Evolutionary conservation across 306 rosid species (phyloP), one percentile per base, ranked within the genome.

Genomic region (Casuarina glauca): DNA sequence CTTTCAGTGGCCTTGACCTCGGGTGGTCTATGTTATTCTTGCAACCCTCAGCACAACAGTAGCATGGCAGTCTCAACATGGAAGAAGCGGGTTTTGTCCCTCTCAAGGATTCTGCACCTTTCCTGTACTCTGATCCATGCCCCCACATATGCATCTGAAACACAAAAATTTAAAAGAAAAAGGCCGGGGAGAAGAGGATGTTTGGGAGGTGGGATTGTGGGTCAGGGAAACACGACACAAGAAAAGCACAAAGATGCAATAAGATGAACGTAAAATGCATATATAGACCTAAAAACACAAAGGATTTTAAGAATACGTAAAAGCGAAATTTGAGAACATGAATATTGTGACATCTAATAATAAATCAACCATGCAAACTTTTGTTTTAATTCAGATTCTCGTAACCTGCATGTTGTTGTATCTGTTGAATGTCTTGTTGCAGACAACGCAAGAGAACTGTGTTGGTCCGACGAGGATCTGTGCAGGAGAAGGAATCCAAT

Each of bases 81-180:
- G 97, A 89, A 4, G 98, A 91, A 0, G 96, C 83, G 39, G 97
- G 88, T 43, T 89, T 92, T 66, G 93, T 86, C 19, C 97, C 97
- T 80, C 92, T 86, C 35, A 95, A 43, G 0, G 98, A 95, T 49
- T 92, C 98, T 11, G 98, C 91, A 0, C 98, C 98, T 82, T 94
- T 94, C 58, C 97, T 82, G 60, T 92, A 94, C 46, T 94, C 92
- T 49, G 97, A 92, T 0, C 98, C 98, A 75, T 95, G 98, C 35
- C 98, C 98, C 98, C 98, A 95, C 98, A 95, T 95, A 77, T 95
- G 98, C 98, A 95, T 95, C 97, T 94, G 73, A 6, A 67, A 5
- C 8, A 64, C 41, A 41, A 15, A 48, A n/a, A 48, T n/a, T 7
- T n/a, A 17, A 9, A 9, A 70, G 20, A 43, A 53, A 6, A 9